These are phyloP conservation scores for Macrolepiota albuminosa DNA, from an alignment of 768 basidiomycete species.

Conservation along the genomic window DNA sequence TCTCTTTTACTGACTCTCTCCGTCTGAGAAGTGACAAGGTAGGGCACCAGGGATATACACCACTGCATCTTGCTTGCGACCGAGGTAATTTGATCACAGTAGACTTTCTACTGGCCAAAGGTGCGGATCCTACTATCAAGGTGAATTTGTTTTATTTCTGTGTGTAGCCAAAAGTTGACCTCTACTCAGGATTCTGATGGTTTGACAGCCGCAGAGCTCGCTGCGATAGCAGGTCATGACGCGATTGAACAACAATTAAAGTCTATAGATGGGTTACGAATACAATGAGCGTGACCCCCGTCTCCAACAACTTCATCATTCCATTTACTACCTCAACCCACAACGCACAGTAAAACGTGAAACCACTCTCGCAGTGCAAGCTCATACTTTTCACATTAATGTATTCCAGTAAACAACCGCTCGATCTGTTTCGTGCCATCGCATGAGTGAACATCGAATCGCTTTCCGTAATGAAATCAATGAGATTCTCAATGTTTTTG, in stretches of 20 bases:
- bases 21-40: neutral
- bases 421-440: neutral
- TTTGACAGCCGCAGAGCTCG: slow-evolving; percentile 55
- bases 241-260: slow-evolving; percentile 38
- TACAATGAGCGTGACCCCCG: neutral
- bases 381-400: neutral
- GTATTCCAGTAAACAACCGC: neutral
- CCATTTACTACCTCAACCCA: neutral
- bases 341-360: neutral
- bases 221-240: slow-evolving; percentile 50
- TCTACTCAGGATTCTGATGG: slow-evolving; percentile 60
- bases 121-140: slow-evolving; percentile 62
- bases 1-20: slow-evolving; percentile 5
- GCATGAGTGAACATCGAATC: neutral
- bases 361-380: neutral
- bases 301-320: neutral
- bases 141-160: slow-evolving; percentile 21
- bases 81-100: slow-evolving; percentile 63
- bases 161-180: neutral
- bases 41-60: slow-evolving; percentile 73
- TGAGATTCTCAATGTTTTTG: neutral
- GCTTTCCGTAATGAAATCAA: neutral
- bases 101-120: slow-evolving; percentile 51
- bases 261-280: neutral
- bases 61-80: slow-evolving; percentile 84